Conservation (phyloP, 2,329 filamentous ascomycete genomes). For the Zalaria sp. region DNA sequence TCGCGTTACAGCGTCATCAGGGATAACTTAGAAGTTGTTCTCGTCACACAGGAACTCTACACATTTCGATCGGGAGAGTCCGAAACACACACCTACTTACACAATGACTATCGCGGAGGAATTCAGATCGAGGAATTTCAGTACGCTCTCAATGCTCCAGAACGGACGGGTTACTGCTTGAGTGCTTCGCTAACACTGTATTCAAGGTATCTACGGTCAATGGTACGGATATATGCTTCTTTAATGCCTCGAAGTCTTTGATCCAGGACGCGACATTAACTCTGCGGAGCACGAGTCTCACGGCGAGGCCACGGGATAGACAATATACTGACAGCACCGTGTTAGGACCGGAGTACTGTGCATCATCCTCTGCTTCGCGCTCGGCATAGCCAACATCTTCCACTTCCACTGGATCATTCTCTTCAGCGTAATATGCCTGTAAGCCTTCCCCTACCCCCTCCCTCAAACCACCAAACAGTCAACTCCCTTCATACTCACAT, state of each 20-base stretch:
- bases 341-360: slow-evolving; percentile 42
- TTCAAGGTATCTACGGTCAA: slow-evolving; percentile 53
- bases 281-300: no score
- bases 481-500: not conserved
- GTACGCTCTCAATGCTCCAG: slow-evolving; percentile 26
- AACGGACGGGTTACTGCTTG: not conserved
- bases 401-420: slow-evolving; percentile 45
- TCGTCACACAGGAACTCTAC: not conserved
- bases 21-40: no score
- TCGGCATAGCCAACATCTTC: slow-evolving; percentile 57
- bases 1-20: no score
- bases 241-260: no score
- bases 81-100: slow-evolving; percentile 4
- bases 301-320: not conserved
- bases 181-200: slow-evolving; percentile 3
- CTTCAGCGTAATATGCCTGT: slow-evolving; percentile 42
- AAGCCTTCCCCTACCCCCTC: slow-evolving; percentile 10
- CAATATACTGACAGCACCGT: not conserved
- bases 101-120: slow-evolving; percentile 47
- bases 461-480: not conserved
- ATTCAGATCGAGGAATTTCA: slow-evolving; percentile 52
- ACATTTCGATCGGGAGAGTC: slow-evolving; percentile 8
- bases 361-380: slow-evolving; percentile 51
- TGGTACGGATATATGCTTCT: slow-evolving; percentile 34
- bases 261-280: no score